phyloP scores from a whole-genome alignment of 306 rosid species.

The Calophaca sinica region DNA sequence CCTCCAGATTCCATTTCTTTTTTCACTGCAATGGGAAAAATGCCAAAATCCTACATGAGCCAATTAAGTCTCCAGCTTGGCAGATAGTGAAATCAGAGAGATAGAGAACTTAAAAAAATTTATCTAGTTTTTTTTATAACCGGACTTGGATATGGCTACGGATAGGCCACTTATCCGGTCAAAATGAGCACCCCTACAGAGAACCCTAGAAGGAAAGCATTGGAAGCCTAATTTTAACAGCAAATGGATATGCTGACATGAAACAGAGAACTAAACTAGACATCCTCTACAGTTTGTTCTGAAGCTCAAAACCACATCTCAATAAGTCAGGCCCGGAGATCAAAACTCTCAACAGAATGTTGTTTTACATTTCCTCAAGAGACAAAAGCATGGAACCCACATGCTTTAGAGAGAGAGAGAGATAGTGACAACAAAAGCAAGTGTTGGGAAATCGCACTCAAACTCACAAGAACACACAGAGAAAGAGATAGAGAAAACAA shows the following conservation, averaged over 20 bases:
- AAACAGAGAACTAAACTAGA: conserved; percentile 53
- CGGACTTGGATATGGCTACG: too few species aligned
- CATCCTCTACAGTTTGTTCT: conserved; percentile 59
- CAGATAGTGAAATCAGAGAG: conserved; percentile 36
- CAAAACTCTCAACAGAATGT: conserved; percentile 60
- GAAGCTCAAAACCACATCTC: conserved; percentile 74
- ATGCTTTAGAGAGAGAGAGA: conserved; percentile 54
- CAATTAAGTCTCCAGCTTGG: conserved; percentile 40
- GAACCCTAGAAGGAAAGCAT: conserved; percentile 50
- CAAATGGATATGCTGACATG: conserved; percentile 71
- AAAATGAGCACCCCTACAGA: too few species aligned
- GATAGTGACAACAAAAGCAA: conserved; percentile 35
- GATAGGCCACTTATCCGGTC: too few species aligned
- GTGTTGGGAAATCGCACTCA: too few species aligned
- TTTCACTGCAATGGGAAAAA: conserved; percentile 35
- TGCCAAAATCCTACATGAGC: conserved; percentile 48
- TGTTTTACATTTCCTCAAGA: conserved; percentile 56
- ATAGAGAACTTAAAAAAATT: too few species aligned
- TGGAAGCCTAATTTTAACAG: conserved; percentile 41
- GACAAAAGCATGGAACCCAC: conserved; percentile 78
- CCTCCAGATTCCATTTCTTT: conserved; percentile 76
- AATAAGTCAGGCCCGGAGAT: conserved; percentile 63
- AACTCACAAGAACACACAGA: too few species aligned
- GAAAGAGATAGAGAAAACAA: too few species aligned
- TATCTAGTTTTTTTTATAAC: too few species aligned